Conservation (phyloP, 345 rosid genomes). For the Pseudoturritis turrita region DNA sequence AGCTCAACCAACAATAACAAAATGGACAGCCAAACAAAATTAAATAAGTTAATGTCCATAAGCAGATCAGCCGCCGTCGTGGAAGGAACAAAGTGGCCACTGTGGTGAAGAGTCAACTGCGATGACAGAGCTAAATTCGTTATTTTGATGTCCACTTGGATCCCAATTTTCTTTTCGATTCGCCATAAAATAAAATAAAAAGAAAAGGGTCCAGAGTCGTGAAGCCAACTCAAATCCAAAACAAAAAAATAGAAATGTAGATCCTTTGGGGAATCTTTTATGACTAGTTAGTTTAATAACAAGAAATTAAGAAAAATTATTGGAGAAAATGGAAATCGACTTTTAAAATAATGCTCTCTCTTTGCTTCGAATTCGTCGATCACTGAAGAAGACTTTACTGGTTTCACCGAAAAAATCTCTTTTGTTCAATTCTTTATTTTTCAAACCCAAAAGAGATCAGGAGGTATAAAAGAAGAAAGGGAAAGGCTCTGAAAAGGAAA, state of each 20-base stretch:
- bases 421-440: conserved; percentile 8
- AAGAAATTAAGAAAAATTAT: neutral
- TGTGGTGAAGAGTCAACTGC: neutral
- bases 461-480: neutral
- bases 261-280: neutral
- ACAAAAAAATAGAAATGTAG: conserved; percentile 12
- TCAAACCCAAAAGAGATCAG: neutral
- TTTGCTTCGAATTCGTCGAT: neutral
- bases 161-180: neutral
- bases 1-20: too few relatives aligned
- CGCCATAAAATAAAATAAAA: neutral
- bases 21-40: neutral
- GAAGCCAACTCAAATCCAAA: conserved; percentile 26
- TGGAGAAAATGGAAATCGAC: neutral
- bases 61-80: conserved; percentile 7
- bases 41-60: neutral
- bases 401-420: conserved; percentile 10
- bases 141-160: conserved; percentile 13
- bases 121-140: conserved; percentile 1
- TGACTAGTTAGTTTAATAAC: neutral
- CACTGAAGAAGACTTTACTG: conserved; percentile 12
- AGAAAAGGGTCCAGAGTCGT: conserved; percentile 11
- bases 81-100: conserved; percentile 16
- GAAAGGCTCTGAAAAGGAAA: neutral
- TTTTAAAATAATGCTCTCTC: neutral